These are phyloP conservation scores for Solanum boliviense DNA, from an alignment of 257 asterid genomes.

Conservation along the genomic window DNA sequence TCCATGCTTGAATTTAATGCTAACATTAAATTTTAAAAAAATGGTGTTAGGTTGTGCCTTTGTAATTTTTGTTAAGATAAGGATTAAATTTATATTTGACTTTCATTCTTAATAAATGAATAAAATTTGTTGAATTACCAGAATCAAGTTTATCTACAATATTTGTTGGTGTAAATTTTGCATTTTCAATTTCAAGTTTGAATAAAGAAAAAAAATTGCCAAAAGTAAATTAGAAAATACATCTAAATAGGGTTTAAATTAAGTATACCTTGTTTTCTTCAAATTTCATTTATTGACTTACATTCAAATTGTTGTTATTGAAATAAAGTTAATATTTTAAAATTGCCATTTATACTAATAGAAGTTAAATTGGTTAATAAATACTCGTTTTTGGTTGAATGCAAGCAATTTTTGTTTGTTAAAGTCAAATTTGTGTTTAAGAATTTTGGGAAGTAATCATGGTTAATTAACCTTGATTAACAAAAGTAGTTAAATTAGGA, in stretches of 20 bases:
- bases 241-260: too few species aligned
- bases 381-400: background rate
- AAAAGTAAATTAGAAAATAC: background rate
- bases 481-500: background rate
- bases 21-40: background rate
- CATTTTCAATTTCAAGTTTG: background rate
- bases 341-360: background rate
- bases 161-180: background rate
- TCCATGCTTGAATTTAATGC: slow-evolving; percentile 1
- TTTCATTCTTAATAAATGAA: background rate
- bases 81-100: background rate
- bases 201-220: background rate
- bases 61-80: background rate
- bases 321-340: background rate
- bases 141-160: background rate
- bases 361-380: background rate
- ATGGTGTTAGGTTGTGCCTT: background rate
- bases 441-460: background rate
- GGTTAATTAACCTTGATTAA: background rate
- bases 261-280: background rate
- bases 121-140: background rate
- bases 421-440: background rate
- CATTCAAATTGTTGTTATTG: background rate
- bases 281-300: background rate
- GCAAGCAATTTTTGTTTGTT: background rate